Evolutionary conservation across 2,329 filamentous ascomycete species (phyloP).

Genomic region (Cercospora citrullina): DNA sequence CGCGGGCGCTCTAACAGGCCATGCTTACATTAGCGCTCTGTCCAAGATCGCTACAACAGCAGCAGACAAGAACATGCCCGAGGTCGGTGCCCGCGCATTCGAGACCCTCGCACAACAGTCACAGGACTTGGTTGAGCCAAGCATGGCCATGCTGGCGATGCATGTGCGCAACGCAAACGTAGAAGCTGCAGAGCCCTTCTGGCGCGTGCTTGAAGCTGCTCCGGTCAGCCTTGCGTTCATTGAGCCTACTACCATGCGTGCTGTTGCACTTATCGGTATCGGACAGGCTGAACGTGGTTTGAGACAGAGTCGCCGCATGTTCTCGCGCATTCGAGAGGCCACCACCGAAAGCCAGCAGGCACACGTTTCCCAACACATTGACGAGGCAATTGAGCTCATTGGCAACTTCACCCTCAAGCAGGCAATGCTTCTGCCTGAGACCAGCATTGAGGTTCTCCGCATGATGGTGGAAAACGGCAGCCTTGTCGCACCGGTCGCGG

Average conservation of each 20-base stretch:
- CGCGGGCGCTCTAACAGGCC: constrained; percentile 61
- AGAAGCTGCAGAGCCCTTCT: constrained; percentile 73
- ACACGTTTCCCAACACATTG: constrained; percentile 74
- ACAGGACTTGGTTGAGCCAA: constrained; percentile 54
- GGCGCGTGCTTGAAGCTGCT: constrained; percentile 68
- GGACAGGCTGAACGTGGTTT: constrained; percentile 82
- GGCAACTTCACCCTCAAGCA: constrained; percentile 58
- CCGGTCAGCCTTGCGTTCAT: constrained; percentile 69
- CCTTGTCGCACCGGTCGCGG: constrained; percentile 59
- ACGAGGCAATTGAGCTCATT: constrained; percentile 77
- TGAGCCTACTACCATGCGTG: constrained; percentile 88
- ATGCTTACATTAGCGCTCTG: constrained; percentile 64
- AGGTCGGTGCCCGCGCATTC: constrained; percentile 62
- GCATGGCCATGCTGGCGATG: constrained; percentile 82
- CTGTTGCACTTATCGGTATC: constrained; percentile 80
- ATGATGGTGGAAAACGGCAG: constrained; percentile 67
- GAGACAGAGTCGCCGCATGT: constrained; percentile 78
- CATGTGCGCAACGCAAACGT: constrained; percentile 81
- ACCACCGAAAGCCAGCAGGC: constrained; percentile 50
- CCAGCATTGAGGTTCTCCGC: constrained; percentile 61
- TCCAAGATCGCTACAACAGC: constrained; percentile 72
- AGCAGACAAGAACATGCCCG: constrained; percentile 73
- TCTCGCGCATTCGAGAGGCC: constrained; percentile 72
- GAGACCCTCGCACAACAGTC: constrained; percentile 53
- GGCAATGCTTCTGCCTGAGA: constrained; percentile 54